Evolutionary conservation across 768 basidiomycete species (phyloP).

Genomic region (Mycena filopes): DNA sequence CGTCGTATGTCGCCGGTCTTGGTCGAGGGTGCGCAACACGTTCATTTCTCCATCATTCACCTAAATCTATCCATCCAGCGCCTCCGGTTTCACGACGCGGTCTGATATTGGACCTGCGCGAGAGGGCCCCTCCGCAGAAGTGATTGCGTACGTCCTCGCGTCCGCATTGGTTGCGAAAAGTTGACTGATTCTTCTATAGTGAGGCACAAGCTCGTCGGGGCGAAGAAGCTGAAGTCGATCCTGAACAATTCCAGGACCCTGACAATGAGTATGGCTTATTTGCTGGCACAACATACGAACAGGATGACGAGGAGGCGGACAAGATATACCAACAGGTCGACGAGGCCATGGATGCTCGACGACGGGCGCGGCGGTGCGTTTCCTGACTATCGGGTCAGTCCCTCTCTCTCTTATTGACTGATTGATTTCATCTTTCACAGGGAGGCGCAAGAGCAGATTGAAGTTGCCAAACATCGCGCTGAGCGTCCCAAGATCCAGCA

Average conservation of each 20-base stretch:
- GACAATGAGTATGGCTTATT: conserved; percentile 98
- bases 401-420: conserved; percentile 39
- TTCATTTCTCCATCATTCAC: conserved; percentile 18
- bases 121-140: conserved; percentile 93
- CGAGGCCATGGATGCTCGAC: conserved; percentile 86
- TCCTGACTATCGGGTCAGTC: conserved; percentile 50
- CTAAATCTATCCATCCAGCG: conserved; percentile 57
- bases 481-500: conserved; percentile 95
- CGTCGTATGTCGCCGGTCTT: conserved; percentile 98
- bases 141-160: conserved; percentile 75
- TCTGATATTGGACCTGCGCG: conserved; percentile 99
- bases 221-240: conserved; percentile 89
- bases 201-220: conserved; percentile 89
- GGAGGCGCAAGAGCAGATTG: conserved; percentile 57
- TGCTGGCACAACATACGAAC: conserved; percentile 94
- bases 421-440: conserved; percentile 38
- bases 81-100: conserved; percentile 96
- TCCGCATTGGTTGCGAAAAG: not conserved
- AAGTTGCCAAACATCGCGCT: conserved; percentile 79
- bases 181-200: conserved; percentile 48
- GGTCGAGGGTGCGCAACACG: conserved; percentile 94
- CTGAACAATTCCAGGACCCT: conserved; percentile 95
- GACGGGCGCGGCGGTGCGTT: conserved; percentile 81
- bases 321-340: conserved; percentile 95
- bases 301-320: conserved; percentile 98